These are phyloP conservation scores for Berkeleyomyces rouxiae DNA, from an alignment of 2,329 filamentous ascomycete species.

Conservation along the genomic window DNA sequence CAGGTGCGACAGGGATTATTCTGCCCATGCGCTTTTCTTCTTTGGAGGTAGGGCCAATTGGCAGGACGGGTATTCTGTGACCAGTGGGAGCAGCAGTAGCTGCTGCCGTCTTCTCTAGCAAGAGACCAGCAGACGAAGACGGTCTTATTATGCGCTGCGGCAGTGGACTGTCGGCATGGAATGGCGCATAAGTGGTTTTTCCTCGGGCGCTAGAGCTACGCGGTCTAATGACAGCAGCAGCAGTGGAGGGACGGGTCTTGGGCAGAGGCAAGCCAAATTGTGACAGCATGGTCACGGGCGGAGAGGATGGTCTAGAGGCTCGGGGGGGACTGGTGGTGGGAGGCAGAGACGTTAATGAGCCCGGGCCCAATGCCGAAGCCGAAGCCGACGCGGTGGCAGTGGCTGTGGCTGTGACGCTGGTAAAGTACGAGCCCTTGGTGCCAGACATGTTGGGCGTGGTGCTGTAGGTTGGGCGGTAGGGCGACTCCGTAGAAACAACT, in stretches of 20 bases:
- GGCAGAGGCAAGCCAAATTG: neutral
- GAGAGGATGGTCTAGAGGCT: neutral
- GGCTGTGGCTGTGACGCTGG: neutral
- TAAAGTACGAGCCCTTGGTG: neutral
- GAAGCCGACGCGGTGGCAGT: neutral
- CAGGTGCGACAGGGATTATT: slow-evolving; percentile 8
- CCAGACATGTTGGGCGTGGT: slow-evolving; percentile 8
- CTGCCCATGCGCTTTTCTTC: slow-evolving; percentile 3
- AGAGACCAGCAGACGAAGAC: neutral
- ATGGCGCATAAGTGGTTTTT: slow-evolving; percentile 8
- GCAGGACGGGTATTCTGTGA: neutral
- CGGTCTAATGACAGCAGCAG: neutral
- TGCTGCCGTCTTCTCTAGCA: neutral
- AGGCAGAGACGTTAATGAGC: neutral
- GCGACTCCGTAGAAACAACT: slow-evolving; percentile 5
- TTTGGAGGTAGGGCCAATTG: slow-evolving; percentile 1
- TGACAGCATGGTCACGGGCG: neutral
- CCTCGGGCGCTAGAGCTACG: neutral
- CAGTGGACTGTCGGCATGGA: neutral
- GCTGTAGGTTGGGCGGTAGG: slow-evolving; percentile 7
- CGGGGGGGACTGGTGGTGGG: neutral
- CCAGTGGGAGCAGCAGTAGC: neutral
- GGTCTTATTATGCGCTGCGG: neutral
- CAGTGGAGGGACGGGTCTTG: neutral
- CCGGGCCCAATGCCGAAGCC: neutral